Conservation (phyloP, 257 asterid species). For the Verbascum thapsus region DNA sequence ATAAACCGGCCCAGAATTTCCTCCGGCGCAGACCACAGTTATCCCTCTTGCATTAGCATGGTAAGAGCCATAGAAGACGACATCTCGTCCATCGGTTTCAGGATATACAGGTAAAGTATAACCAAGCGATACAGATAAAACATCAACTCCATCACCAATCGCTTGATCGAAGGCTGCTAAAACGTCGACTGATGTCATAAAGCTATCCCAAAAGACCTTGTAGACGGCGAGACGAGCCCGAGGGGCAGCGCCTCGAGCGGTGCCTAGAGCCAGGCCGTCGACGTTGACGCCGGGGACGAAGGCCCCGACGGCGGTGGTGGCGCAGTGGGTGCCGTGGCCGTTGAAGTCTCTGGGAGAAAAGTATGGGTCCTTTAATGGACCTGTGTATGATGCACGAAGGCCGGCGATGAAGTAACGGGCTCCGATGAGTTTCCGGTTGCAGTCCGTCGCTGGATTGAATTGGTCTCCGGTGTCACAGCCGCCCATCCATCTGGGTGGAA, state of each 20-base stretch:
- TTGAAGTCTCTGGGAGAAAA: slow-evolving; percentile 35
- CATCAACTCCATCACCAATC: slow-evolving; percentile 46
- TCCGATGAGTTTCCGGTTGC: slow-evolving; percentile 50
- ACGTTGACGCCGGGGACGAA: slow-evolving; percentile 26
- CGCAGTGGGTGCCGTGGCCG: slow-evolving; percentile 40
- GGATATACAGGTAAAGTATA: slow-evolving; percentile 11
- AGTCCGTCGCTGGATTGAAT: slow-evolving; percentile 33
- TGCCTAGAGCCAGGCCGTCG: slow-evolving; percentile 36
- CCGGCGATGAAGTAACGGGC: slow-evolving; percentile 43
- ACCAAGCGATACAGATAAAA: slow-evolving; percentile 39
- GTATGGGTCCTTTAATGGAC: slow-evolving; percentile 17
- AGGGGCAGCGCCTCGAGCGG: slow-evolving; percentile 46
- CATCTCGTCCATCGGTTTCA: slow-evolving; percentile 26
- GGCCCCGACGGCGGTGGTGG: slow-evolving; percentile 39
- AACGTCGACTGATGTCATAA: slow-evolving; percentile 29
- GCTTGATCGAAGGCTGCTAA: slow-evolving; percentile 45
- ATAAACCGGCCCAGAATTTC: slow-evolving; percentile 39
- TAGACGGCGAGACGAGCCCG: slow-evolving; percentile 42
- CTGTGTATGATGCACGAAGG: slow-evolving; percentile 16
- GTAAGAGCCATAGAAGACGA: slow-evolving; percentile 37
- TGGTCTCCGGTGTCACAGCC: slow-evolving; percentile 31
- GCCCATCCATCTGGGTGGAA: slow-evolving; percentile 51
- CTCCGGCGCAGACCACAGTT: slow-evolving; percentile 39
- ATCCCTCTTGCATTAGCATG: slow-evolving; percentile 43
- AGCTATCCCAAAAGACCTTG: slow-evolving; percentile 26